A percentile compares a stretch with the other conserved stretches of the same genome.
These are phyloP conservation scores for Leptographium flavum DNA, from an alignment of 2,329 filamentous ascomycete species.

Conservation along the genomic window DNA sequence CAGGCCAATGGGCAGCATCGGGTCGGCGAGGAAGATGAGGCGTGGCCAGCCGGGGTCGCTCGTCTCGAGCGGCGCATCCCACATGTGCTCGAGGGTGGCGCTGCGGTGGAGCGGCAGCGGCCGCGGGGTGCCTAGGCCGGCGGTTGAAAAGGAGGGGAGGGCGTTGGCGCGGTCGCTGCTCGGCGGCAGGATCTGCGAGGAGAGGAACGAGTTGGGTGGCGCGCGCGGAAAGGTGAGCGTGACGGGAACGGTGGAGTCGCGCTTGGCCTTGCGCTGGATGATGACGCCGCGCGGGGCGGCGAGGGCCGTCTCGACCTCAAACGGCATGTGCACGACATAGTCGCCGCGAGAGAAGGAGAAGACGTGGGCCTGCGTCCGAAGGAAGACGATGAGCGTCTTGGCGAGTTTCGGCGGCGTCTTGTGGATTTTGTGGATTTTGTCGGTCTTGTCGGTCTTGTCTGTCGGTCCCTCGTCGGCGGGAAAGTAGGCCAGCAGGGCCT, in stretches of 20 bases:
- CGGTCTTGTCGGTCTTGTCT: conserved; percentile 4
- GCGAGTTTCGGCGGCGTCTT: conserved; percentile 21
- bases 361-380: conserved; percentile 85
- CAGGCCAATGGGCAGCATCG: conserved; percentile 71
- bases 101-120: conserved; percentile 36
- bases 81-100: conserved; percentile 42
- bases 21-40: conserved; percentile 73
- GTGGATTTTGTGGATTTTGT: background rate
- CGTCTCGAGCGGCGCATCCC: conserved; percentile 37
- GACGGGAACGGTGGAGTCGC: conserved; percentile 33
- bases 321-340: conserved; percentile 84
- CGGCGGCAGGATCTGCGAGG: conserved; percentile 45
- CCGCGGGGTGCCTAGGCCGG: conserved; percentile 41
- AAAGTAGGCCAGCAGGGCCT: conserved; percentile 77
- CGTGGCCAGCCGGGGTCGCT: conserved; percentile 52
- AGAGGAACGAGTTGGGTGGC: conserved; percentile 73
- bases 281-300: conserved; percentile 72
- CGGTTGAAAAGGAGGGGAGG: conserved; percentile 40
- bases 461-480: conserved; percentile 23
- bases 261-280: conserved; percentile 62
- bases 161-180: conserved; percentile 32
- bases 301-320: conserved; percentile 80
- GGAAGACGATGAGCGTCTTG: conserved; percentile 73
- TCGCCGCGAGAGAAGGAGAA: conserved; percentile 80
- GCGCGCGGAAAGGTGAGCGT: conserved; percentile 44